phyloP scores from a whole-genome alignment of 208 protist species.

The Trypanosoma brucei region DNA sequence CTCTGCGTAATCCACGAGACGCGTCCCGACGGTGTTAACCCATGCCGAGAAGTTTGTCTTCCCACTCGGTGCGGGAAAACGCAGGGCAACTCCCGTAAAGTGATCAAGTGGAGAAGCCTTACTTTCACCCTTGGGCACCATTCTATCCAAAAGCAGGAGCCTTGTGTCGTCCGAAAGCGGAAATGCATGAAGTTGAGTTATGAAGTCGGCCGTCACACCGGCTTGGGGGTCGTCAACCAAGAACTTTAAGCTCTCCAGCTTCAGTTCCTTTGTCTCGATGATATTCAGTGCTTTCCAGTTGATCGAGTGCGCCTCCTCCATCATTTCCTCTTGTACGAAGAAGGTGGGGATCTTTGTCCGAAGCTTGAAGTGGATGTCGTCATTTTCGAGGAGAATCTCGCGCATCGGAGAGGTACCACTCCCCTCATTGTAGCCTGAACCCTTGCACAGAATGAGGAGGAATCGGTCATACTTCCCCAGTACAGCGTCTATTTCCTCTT shows the following conservation, averaged over 20 bases:
- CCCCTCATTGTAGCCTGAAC: neutral
- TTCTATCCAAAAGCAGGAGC: constrained; percentile 13
- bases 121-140: neutral
- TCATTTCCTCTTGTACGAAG: constrained; percentile 19
- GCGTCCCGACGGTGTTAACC: constrained; percentile 7
- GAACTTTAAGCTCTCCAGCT: constrained; percentile 9
- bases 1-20: constrained; percentile 13
- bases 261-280: neutral
- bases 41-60: constrained; percentile 2
- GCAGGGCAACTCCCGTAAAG: constrained; percentile 11
- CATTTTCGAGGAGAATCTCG: constrained; percentile 8
- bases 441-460: constrained; percentile 19
- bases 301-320: neutral
- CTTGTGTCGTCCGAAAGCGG: constrained; percentile 3
- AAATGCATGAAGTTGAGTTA: constrained; percentile 1
- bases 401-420: constrained; percentile 1
- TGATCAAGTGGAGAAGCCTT: neutral
- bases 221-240: neutral
- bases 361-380: neutral
- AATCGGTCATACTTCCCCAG: constrained; percentile 14
- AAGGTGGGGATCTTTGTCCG: constrained; percentile 15
- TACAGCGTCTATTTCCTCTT: constrained; percentile 1
- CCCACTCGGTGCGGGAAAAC: constrained; percentile 14
- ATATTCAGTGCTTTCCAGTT: constrained; percentile 11
- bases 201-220: neutral